Evolutionary conservation across 345 rosid species (phyloP), one percentile per base, ranked within the genome.

Genomic region (Melaleuca quinquenervia): DNA sequence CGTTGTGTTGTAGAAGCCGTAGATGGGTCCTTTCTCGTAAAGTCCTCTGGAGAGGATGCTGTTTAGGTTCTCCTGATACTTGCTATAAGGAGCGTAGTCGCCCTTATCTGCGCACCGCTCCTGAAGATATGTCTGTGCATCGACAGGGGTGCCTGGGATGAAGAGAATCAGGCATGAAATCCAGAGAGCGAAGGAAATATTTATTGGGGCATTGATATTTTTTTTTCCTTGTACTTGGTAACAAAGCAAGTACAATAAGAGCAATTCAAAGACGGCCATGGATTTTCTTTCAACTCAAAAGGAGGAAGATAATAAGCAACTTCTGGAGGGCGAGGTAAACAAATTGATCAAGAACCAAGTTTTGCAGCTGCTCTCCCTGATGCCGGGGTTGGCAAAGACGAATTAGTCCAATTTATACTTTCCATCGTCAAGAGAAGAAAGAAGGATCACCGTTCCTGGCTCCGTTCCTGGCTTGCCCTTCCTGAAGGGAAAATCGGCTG

Each of bases 121-220:
- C 1, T 1, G 18, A 58, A 58, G 0, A 26, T 12, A 58, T 12
- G 64, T 58, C 32, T 0, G 13, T 22, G 1, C 62, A 5, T 7
- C 14, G 3, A 0, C 62, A 26, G 62, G 62, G 24, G 62, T 5
- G 29, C 62, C 62, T 26, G 29, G 29, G 29, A 56, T 26, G 29
- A 56, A 26, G 27, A 56, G 62, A 29, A 56, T 56, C 62, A 0
- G 62, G 62, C 29, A 56, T 56, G 62, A 56, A 56, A 56, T 1
- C 62, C 62, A 56, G 29, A 56, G 26, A 11, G 7, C 15, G 0
- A 56, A 56, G 62, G 15, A 56, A 56, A 56, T 26, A 5, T 2
- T 56, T 56, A 27, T 56, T 11, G 14, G 14, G 5, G 1, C 29
- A 56, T 56, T 7, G 0, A 56, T 26, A 10, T 6, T 56, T 3